Base-by-base conservation (phyloP, 2,329 filamentous ascomycete species). In the Rachicladosporium sp. region DNA sequence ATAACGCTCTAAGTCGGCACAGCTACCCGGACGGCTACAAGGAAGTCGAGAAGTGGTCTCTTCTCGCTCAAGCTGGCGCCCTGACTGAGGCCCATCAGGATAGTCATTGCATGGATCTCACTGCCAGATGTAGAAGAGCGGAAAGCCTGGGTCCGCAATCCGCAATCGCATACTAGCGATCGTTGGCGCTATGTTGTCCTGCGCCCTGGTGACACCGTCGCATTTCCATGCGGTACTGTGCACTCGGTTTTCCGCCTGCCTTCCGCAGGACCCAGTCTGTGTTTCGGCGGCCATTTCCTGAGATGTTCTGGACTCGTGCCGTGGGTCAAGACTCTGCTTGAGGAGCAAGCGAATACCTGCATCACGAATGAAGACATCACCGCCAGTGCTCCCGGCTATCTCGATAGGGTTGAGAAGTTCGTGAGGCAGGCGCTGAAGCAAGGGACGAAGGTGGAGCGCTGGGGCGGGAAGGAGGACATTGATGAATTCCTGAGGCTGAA, bases 331-430 rank as follows among this genome's bases (percentile, higher is more conserved):
- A 66, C 63, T 36, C 50, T 69, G 33, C 60, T 67, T 39, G 61
- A 65, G 38, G 61, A 64, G 44, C 60, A 61, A 1, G 52, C 61
- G 11, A 57, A 63, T 32, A 56, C 58, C 44, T 61, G 63, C 30
- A 62, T 68, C 35, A 65, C 67, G 41, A 64, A 64, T 29, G 51
- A 68, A 45, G 66, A 68, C 11, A 43, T 69, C 40, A 62, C 60
- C 41, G 52, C 65, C 32, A 54, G 57, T 12, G 53, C 53, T 23
- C 43, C 48, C 5, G 51, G 47, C 3, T 57, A 57, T 43, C 46
- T 58, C 29, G 45, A 47, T 23, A 38, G 49, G 10, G 54, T 57
- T 19, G 50, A 51, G 41, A 45, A 43, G 36, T 58, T 52, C 38
- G 51, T 58, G 37, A 40, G 44, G 35, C 45, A 52, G 40, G 52